phyloP scores from a whole-genome alignment of 1,284 basidiomycete genomes.

The Rhodotorula sp. region DNA sequence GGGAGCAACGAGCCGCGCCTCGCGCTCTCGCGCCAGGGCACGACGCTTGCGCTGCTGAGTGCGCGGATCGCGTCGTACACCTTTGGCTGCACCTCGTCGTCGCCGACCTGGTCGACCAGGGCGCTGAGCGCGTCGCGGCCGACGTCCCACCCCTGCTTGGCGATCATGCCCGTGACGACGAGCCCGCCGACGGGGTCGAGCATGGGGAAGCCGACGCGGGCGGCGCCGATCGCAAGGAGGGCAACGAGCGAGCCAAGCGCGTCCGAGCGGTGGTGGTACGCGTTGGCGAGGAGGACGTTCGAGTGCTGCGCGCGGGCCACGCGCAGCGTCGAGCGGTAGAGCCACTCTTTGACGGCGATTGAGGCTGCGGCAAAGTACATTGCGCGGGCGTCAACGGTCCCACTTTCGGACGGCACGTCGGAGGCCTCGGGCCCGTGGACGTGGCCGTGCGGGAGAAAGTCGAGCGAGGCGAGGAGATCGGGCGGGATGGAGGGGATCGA shows the following conservation, averaged over 20 bases:
- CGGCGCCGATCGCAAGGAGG: conserved; percentile 82
- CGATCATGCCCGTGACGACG: conserved; percentile 83
- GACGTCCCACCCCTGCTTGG: conserved; percentile 76
- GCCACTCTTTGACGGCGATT: conserved; percentile 85
- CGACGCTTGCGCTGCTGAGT: background rate
- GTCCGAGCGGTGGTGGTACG: conserved; percentile 91
- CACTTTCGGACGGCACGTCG: conserved; percentile 12
- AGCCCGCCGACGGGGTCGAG: conserved; percentile 93
- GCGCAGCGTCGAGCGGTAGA: conserved; percentile 73
- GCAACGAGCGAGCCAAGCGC: conserved; percentile 87
- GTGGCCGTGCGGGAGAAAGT: conserved; percentile 45
- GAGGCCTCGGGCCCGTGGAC: conserved; percentile 41
- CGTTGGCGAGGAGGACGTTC: conserved; percentile 87
- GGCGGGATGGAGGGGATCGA: conserved; percentile 52
- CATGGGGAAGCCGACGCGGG: conserved; percentile 75
- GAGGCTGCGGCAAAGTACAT: conserved; percentile 90
- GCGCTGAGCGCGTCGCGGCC: conserved; percentile 65
- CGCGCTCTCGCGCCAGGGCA: background rate
- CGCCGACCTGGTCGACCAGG: conserved; percentile 20
- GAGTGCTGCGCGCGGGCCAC: conserved; percentile 88
- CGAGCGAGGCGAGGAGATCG: conserved; percentile 49
- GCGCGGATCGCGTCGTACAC: conserved; percentile 10
- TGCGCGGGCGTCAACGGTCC: conserved; percentile 83
- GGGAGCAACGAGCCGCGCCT: background rate
- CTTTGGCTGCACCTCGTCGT: background rate